Conservation (phyloP, 345 rosid species). For the Conringia planisiliqua region DNA sequence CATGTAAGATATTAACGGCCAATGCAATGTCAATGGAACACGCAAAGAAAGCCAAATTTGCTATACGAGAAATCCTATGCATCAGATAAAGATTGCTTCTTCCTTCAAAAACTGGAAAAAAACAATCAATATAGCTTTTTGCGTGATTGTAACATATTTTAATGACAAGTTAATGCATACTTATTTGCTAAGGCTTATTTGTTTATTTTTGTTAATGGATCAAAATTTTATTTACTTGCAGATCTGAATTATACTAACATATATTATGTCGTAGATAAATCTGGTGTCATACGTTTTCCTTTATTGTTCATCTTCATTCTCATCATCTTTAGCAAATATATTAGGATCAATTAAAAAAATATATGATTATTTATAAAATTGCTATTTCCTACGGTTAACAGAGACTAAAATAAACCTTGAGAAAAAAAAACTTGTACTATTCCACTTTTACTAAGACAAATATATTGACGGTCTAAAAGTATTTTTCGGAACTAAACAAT, state of each 20-base stretch:
- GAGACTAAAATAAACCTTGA: background rate
- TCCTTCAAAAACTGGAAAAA: background rate
- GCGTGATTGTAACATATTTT: background rate
- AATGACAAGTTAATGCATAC: background rate
- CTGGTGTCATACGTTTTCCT: background rate
- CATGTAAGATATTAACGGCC: constrained; percentile 7
- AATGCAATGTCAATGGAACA: constrained; percentile 4
- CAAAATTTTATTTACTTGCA: too few relatives aligned
- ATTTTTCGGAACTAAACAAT: too few relatives aligned
- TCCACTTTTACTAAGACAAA: too few relatives aligned
- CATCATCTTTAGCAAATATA: background rate
- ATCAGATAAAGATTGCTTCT: constrained; percentile 24
- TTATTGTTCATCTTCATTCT: background rate
- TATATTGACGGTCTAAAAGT: too few relatives aligned
- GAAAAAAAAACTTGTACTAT: too few relatives aligned
- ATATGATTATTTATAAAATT: background rate
- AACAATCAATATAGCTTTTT: background rate
- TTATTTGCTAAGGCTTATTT: too few relatives aligned
- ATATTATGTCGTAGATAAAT: background rate
- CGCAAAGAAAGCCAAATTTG: constrained; percentile 22
- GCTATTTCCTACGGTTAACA: background rate
- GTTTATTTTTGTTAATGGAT: too few relatives aligned
- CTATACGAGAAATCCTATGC: background rate
- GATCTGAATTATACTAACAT: background rate
- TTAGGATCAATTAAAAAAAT: background rate